Evolutionary conservation across 1,284 basidiomycete species (phyloP).

Genomic region (Abortiporus biennis): DNA sequence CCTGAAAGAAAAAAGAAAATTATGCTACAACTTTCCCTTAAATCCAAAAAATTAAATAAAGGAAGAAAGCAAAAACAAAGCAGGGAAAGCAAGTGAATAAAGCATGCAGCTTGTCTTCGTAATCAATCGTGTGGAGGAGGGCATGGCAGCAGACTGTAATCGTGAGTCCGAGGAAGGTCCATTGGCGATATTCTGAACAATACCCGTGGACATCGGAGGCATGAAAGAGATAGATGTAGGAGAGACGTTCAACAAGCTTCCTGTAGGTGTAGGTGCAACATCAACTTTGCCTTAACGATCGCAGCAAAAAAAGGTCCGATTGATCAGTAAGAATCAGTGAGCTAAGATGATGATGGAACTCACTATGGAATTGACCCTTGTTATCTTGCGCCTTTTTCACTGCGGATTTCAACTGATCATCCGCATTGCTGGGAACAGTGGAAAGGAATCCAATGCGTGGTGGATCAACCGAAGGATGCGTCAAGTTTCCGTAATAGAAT

Average conservation of each 20-base stretch:
- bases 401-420: constrained; percentile 30
- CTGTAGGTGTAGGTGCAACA: constrained; percentile 1
- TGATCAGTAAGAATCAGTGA: not conserved
- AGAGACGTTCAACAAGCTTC: not conserved
- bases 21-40: not conserved
- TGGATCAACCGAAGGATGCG: constrained; percentile 54
- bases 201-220: not conserved
- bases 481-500: constrained; percentile 64
- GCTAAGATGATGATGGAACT: constrained; percentile 8
- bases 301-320: not conserved
- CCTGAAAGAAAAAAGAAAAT: too few species aligned
- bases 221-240: constrained; percentile 1
- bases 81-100: not conserved
- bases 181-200: not conserved
- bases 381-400: constrained; percentile 31
- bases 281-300: not conserved
- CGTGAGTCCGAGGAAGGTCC: too few species aligned
- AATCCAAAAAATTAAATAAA: not conserved
- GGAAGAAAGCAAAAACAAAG: not conserved
- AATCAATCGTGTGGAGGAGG: too few species aligned
- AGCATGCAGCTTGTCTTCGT: too few species aligned
- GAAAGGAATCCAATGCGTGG: constrained; percentile 68
- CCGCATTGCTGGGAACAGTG: constrained; percentile 52
- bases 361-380: constrained; percentile 38
- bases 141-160: too few species aligned